Evolutionary conservation across 2,329 filamentous ascomycete species (phyloP).

Genomic region (Anthostomella pinea): DNA sequence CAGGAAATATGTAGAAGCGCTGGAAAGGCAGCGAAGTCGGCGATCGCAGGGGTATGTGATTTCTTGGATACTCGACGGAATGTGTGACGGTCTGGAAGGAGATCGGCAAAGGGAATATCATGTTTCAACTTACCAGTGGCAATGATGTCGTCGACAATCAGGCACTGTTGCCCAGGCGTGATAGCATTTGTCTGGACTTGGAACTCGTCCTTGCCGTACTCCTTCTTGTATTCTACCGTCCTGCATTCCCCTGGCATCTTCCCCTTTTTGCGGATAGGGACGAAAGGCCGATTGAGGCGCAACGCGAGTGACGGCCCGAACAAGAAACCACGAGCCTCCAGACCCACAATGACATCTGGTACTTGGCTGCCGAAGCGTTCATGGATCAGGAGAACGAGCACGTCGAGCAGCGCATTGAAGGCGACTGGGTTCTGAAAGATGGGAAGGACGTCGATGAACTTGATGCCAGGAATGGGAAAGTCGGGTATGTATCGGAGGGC

Average conservation of each 20-base stretch:
- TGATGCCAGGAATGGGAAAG: conserved; percentile 87
- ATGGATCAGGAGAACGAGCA: conserved; percentile 79
- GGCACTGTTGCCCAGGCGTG: conserved; percentile 79
- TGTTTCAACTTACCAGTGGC: conserved; percentile 72
- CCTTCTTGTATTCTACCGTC: conserved; percentile 86
- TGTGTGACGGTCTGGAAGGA: too few species aligned
- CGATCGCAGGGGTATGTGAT: too few species aligned
- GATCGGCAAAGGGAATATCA: conserved; percentile 6
- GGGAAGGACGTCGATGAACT: conserved; percentile 97
- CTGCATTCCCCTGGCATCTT: conserved; percentile 90
- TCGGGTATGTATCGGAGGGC: conserved; percentile 84
- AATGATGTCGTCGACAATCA: conserved; percentile 97
- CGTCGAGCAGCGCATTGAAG: conserved; percentile 75
- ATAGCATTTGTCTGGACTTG: conserved; percentile 91
- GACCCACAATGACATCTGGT: conserved; percentile 87
- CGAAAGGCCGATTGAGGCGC: conserved; percentile 79
- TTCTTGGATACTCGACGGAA: too few species aligned
- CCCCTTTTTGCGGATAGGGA: conserved; percentile 90
- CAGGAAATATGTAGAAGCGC: background rate
- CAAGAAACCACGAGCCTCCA: conserved; percentile 92
- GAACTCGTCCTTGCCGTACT: conserved; percentile 93
- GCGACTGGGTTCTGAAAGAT: conserved; percentile 77
- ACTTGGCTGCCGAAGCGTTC: conserved; percentile 58
- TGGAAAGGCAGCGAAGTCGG: background rate
- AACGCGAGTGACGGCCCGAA: conserved; percentile 90